A percentile compares a stretch with the other conserved stretches of the same genome.
Conservation (phyloP, 208 protist species). For the Trichomonas gallinae region DNA sequence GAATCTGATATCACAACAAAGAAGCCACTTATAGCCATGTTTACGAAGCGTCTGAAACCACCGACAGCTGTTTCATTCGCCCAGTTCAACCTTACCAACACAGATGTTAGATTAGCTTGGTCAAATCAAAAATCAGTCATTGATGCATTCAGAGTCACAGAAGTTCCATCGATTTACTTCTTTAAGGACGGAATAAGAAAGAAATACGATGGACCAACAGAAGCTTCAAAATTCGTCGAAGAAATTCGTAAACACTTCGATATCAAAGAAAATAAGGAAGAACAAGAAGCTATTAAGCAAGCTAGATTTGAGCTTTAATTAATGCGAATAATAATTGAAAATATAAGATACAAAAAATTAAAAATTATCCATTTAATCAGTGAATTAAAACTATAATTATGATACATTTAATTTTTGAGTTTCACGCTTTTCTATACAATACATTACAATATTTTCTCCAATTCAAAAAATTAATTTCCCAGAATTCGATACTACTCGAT, state of each 20-base stretch:
- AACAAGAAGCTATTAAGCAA: not conserved
- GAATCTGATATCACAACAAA: not conserved
- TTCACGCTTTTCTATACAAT: no score
- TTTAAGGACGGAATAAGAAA: not conserved
- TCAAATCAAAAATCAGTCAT: not conserved
- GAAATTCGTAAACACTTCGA: not conserved
- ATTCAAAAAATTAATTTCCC: no score
- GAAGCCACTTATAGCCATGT: not conserved
- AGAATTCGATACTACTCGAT: no score
- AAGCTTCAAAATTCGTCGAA: not conserved
- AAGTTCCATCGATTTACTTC: not conserved
- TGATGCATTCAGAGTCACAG: not conserved
- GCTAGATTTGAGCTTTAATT: not conserved
- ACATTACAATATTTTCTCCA: no score
- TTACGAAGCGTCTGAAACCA: not conserved
- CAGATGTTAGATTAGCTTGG: not conserved
- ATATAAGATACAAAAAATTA: not conserved
- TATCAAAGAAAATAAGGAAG: not conserved
- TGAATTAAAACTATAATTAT: no score
- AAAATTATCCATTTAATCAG: no score
- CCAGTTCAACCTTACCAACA: not conserved
- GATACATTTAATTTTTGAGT: no score
- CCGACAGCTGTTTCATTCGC: not conserved
- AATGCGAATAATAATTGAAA: not conserved
- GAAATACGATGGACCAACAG: not conserved